Base-by-base conservation (phyloP, 2,329 filamentous ascomycete species). In the Bipolaris sorokiniana region DNA sequence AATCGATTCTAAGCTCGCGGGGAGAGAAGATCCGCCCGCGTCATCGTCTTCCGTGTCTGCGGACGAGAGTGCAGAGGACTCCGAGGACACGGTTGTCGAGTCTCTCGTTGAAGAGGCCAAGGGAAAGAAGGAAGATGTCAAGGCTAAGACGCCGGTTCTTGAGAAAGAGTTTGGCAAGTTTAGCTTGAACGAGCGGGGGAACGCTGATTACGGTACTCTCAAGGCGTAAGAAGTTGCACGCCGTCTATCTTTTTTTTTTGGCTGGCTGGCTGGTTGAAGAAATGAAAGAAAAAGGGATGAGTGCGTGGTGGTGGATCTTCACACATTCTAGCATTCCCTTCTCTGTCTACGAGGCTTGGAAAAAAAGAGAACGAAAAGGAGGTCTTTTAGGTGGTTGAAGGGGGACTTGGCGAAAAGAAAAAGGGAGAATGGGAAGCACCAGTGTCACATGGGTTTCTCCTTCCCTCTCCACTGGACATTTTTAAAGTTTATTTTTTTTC, bases 151-250 rank as follows among this genome's bases (percentile, higher is more conserved):
- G 26, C 58, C 66, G 16, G 65, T 64, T 18, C 22, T 72, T 3
- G 36, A 48, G 0, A 66, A 68, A 40, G 66, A 66, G n/a, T 64
- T 73, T 31, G 57, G 61, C 40, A 67, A 72, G 56, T 61, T 74
- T 44, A 68, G 65, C 34, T 52, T 75, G 2, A 75, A 73, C 54
- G 69, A 71, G 7, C 46, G 74, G n/a, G 57, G 61, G 1, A 66
- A 64, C 16, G 66, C 59, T 5, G 70, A 74, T 45, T 71, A 69
- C 15, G 70, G 71, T n/a, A 74, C 70, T 7, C 64, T 73, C 22
- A 41, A 34, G 16, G 55, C 55, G 3, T 58, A 26, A 26, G 23
- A 26, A 26, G 7, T 26, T 7, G 7, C 7, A 2, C 23, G 23
- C 6, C 22, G 22, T 6, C 22, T 23, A 23, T 23, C 23, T 26